Conservation (phyloP, 2,329 filamentous ascomycete genomes). For the Zasmidium citrigriseum region DNA sequence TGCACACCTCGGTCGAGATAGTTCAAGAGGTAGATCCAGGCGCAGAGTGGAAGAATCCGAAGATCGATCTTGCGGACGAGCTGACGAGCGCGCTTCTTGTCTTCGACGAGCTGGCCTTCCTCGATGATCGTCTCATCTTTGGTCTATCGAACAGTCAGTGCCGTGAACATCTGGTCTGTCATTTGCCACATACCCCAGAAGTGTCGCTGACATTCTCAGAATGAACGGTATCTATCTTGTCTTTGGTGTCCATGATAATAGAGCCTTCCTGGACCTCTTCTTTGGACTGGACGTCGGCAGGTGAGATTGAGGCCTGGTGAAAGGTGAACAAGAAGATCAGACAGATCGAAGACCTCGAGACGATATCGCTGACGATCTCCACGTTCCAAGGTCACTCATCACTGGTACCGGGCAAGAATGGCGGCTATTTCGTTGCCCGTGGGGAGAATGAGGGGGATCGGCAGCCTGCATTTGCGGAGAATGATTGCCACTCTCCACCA, state of each 20-base stretch:
- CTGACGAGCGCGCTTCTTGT: constrained; percentile 21
- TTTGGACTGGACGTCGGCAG: too few species aligned
- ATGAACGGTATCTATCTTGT: constrained; percentile 13
- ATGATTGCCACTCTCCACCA: not conserved
- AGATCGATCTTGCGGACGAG: constrained; percentile 27
- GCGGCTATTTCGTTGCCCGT: constrained; percentile 2
- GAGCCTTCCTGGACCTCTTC: not conserved
- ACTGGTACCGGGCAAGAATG: not conserved
- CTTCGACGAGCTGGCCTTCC: constrained; percentile 20
- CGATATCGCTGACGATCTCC: too few species aligned
- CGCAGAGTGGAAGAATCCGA: constrained; percentile 26
- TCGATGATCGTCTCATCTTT: constrained; percentile 3
- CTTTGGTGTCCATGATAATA: constrained; percentile 5
- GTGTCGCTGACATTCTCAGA: constrained; percentile 15
- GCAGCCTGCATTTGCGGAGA: not conserved
- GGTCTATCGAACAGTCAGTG: not conserved
- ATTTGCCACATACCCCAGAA: constrained; percentile 1
- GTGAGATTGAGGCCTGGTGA: too few species aligned
- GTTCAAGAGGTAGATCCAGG: constrained; percentile 28
- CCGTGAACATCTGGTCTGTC: not conserved
- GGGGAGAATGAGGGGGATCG: constrained; percentile 4
- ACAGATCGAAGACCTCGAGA: not conserved
- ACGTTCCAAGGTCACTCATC: not conserved
- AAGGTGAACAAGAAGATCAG: not conserved
- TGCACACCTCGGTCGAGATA: constrained; percentile 16